Evolutionary conservation across 768 basidiomycete genomes (phyloP).

Genomic region (Psilocybe tampanensis): DNA sequence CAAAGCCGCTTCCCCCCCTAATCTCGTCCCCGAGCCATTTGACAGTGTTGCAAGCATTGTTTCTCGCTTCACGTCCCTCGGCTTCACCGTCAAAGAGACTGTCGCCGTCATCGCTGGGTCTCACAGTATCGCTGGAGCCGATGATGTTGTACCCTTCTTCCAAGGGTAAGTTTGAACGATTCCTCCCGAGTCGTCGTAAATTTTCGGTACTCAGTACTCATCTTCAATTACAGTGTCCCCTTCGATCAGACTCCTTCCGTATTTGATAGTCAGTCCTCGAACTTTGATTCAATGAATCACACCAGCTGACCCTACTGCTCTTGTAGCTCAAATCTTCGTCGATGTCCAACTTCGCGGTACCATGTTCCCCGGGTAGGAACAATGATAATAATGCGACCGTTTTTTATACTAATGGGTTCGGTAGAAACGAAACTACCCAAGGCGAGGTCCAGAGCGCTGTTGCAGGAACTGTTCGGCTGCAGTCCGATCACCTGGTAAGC

Average conservation of each 20-base stretch:
- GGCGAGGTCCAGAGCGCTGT: constrained; percentile 44
- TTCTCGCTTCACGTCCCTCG: constrained; percentile 36
- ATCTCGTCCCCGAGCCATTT: constrained; percentile 16
- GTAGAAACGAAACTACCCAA: constrained; percentile 34
- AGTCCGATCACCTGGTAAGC: constrained; percentile 40
- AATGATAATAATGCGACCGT: not conserved
- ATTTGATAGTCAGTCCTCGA: constrained; percentile 33
- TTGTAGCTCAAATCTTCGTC: constrained; percentile 41
- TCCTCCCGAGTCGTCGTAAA: too few relatives aligned
- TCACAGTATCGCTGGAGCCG: constrained; percentile 29
- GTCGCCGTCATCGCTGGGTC: constrained; percentile 34
- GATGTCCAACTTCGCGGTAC: constrained; percentile 49
- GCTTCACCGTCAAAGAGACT: constrained; percentile 35
- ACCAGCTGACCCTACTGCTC: too few relatives aligned
- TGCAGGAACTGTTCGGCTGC: constrained; percentile 43
- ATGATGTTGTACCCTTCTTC: constrained; percentile 33
- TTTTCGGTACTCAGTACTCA: too few relatives aligned
- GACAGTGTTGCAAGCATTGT: constrained; percentile 33
- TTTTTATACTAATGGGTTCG: not conserved
- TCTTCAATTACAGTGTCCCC: constrained; percentile 5
- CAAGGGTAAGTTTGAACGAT: constrained; percentile 13
- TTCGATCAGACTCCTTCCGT: constrained; percentile 47
- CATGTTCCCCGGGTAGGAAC: constrained; percentile 38
- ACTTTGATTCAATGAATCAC: not conserved
- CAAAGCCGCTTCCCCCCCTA: constrained; percentile 30